These are phyloP conservation scores for Cercospora zeina DNA, from an alignment of 2,329 filamentous ascomycete genomes.

Conservation along the genomic window DNA sequence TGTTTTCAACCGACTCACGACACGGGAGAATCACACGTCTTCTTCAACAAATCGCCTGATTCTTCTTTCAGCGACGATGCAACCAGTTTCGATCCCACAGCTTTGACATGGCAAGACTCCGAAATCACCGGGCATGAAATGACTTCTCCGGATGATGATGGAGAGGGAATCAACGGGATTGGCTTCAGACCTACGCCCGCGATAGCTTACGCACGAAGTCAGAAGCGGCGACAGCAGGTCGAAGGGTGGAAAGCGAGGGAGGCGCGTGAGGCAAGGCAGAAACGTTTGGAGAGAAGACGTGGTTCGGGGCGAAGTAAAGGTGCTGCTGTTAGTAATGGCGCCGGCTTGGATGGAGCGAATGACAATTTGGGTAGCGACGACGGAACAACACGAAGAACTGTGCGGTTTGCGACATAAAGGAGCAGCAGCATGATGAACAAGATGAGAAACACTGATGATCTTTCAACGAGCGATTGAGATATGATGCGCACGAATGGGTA, in stretches of 20 bases:
- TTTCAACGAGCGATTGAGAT: slow-evolving; percentile 4
- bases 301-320: slow-evolving; percentile 12
- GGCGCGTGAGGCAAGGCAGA: slow-evolving; percentile 59
- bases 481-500: neutral
- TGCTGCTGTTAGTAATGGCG: neutral
- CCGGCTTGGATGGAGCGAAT: slow-evolving; percentile 8
- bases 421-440: neutral
- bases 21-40: neutral
- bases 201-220: slow-evolving; percentile 57
- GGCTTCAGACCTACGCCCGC: slow-evolving; percentile 63
- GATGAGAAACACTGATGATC: slow-evolving; percentile 7
- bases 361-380: slow-evolving; percentile 1
- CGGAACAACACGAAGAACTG: slow-evolving; percentile 18
- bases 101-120: slow-evolving; percentile 58
- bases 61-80: slow-evolving; percentile 19
- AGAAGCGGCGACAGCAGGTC: slow-evolving; percentile 60
- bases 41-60: slow-evolving; percentile 14
- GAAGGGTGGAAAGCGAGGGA: slow-evolving; percentile 61
- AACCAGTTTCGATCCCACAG: slow-evolving; percentile 25
- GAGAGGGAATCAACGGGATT: slow-evolving; percentile 64
- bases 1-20: slow-evolving; percentile 8
- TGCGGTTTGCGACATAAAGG: slow-evolving; percentile 21
- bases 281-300: slow-evolving; percentile 54
- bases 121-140: slow-evolving; percentile 62
- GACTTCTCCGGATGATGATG: slow-evolving; percentile 60